Percentiles rank a stretch among this genome's conserved stretches.
phyloP scores from a whole-genome alignment of 2,329 filamentous ascomycete genomes.

The Aspergillus awamori region DNA sequence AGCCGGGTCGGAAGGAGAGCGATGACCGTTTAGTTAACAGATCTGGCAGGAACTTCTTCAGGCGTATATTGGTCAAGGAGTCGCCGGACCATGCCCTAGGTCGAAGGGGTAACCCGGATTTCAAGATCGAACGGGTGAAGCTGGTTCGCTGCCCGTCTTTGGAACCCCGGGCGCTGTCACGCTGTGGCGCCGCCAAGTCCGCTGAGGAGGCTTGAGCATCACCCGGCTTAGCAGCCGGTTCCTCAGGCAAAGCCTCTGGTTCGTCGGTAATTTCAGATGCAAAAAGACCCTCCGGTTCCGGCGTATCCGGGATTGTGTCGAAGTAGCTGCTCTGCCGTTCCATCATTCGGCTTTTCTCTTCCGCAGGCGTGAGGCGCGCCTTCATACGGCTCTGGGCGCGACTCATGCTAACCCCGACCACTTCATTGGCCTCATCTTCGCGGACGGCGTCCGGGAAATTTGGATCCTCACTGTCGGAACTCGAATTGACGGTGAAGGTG shows the following conservation, averaged over 20 bases:
- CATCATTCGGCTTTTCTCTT: slow-evolving; percentile 61
- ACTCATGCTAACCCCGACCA: slow-evolving; percentile 63
- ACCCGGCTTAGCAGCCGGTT: slow-evolving; percentile 7
- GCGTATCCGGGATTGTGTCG: slow-evolving; percentile 39
- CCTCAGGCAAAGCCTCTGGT: slow-evolving; percentile 30
- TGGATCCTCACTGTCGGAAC: slow-evolving; percentile 38
- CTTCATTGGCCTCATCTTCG: slow-evolving; percentile 41
- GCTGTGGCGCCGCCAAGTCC: background rate
- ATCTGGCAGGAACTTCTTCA: slow-evolving; percentile 43
- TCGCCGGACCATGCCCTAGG: slow-evolving; percentile 43
- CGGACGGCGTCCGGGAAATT: slow-evolving; percentile 26
- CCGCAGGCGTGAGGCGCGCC: slow-evolving; percentile 59
- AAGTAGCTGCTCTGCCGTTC: slow-evolving; percentile 56
- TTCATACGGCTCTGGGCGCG: slow-evolving; percentile 59
- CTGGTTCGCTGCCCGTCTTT: slow-evolving; percentile 29
- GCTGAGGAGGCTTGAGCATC: background rate
- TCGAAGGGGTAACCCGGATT: slow-evolving; percentile 35
- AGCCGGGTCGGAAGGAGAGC: slow-evolving; percentile 32
- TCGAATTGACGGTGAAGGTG: slow-evolving; percentile 23
- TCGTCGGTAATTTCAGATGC: slow-evolving; percentile 36
- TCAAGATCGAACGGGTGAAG: slow-evolving; percentile 40
- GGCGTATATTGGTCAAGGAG: slow-evolving; percentile 24
- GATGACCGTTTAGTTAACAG: slow-evolving; percentile 36
- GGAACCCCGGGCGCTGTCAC: background rate
- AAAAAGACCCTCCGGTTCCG: slow-evolving; percentile 35